These are phyloP conservation scores for Galeopsis tetrahit DNA, from an alignment of 257 asterid genomes.

Conservation along the genomic window DNA sequence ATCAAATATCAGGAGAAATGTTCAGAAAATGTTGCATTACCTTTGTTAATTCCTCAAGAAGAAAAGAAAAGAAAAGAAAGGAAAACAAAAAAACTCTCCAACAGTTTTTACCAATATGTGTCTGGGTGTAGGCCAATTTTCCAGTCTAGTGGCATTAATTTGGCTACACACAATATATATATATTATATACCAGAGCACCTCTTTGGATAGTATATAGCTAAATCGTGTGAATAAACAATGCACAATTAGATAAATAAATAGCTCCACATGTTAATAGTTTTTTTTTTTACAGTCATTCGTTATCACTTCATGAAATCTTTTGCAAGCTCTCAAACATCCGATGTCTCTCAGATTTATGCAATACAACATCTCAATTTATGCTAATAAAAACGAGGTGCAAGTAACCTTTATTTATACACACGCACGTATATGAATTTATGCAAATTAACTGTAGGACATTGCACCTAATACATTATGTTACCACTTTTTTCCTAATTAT, in stretches of 20 bases:
- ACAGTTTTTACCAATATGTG: not conserved
- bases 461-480: not conserved
- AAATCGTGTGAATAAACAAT: slow-evolving; percentile 9
- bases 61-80: not conserved
- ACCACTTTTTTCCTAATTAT: not conserved
- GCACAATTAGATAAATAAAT: slow-evolving; percentile 4
- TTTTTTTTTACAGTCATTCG: slow-evolving; percentile 1
- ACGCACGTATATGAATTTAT: not conserved
- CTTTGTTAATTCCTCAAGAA: not conserved
- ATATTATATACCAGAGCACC: not conserved
- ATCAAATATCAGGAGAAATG: not conserved
- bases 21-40: not conserved
- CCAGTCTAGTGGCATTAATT: not conserved
- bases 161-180: not conserved
- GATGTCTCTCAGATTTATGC: slow-evolving; percentile 3
- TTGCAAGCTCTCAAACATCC: slow-evolving; percentile 18
- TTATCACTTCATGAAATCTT: not conserved
- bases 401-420: not conserved
- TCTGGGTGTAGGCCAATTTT: slow-evolving; percentile 5
- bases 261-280: slow-evolving; percentile 1
- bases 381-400: not conserved
- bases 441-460: not conserved
- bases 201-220: slow-evolving; percentile 5
- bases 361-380: not conserved
- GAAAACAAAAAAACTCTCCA: not conserved